Percentiles rank a stretch among this genome's conserved stretches.
Conservation (phyloP, 495 filamentous ascomycete species). For the Aspergillus panamensis region DNA sequence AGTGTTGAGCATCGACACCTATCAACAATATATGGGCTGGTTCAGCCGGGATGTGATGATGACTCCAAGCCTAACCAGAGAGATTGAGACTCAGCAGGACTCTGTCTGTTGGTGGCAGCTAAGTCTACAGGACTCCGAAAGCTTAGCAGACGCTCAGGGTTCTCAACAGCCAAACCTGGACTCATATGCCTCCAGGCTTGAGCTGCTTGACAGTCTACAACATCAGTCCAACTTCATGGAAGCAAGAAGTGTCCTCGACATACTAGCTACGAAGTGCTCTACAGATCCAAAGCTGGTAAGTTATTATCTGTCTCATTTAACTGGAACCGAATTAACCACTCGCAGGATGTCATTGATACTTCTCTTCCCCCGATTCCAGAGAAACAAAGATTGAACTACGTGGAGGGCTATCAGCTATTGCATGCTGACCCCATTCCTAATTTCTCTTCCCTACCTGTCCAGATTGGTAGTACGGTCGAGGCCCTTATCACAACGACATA, state of each 20-base stretch:
- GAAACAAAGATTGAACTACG: conserved; percentile 60
- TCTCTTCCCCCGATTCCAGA: conserved; percentile 56
- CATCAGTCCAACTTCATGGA: conserved; percentile 32
- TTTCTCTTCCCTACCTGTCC: conserved; percentile 35
- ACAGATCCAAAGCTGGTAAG: conserved; percentile 31
- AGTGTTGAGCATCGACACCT: conserved; percentile 82
- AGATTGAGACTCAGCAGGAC: conserved; percentile 34
- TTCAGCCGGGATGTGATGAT: conserved; percentile 54
- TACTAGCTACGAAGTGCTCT: conserved; percentile 33
- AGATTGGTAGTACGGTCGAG: conserved; percentile 36
- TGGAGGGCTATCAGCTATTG: conserved; percentile 59
- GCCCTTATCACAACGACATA: conserved; percentile 32
- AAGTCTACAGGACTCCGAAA: conserved; percentile 37
- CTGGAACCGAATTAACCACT: conserved; percentile 23
- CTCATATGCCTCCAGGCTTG: conserved; percentile 19
- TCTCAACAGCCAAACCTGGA: not conserved
- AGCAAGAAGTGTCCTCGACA: conserved; percentile 37
- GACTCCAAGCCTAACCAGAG: conserved; percentile 19
- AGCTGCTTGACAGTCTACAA: conserved; percentile 29
- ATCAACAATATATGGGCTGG: conserved; percentile 73
- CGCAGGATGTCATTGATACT: conserved; percentile 54
- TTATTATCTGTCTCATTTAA: not conserved
- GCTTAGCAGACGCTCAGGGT: conserved; percentile 15
- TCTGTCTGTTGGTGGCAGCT: conserved; percentile 39
- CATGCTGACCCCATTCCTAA: conserved; percentile 46